These are phyloP conservation scores for Lepidopterella palustris DNA, from an alignment of 495 filamentous ascomycete species.

Conservation along the genomic window DNA sequence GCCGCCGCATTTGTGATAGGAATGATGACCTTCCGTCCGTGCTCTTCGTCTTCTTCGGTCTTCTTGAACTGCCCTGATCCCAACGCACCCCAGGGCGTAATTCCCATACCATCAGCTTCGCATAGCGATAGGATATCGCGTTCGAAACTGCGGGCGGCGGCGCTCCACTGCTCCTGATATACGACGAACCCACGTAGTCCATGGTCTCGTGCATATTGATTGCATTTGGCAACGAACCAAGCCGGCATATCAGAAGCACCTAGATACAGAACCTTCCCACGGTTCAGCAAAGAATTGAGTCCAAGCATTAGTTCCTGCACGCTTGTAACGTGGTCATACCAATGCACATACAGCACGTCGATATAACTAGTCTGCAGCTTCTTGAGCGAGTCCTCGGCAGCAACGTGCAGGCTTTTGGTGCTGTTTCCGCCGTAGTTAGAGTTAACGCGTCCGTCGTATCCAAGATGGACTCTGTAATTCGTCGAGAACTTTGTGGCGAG, in stretches of 20 bases:
- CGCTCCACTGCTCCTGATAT: slow-evolving; percentile 61
- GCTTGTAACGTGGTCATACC: slow-evolving; percentile 36
- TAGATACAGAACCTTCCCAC: slow-evolving; percentile 38
- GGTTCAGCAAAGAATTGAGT: slow-evolving; percentile 32
- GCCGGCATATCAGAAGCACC: slow-evolving; percentile 38
- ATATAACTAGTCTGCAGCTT: slow-evolving; percentile 61
- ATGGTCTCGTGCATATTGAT: slow-evolving; percentile 31
- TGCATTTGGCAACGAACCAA: slow-evolving; percentile 36
- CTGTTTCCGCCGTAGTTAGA: slow-evolving; percentile 39
- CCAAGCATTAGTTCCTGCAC: slow-evolving; percentile 38
- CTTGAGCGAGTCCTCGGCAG: slow-evolving; percentile 48
- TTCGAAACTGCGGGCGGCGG: slow-evolving; percentile 41
- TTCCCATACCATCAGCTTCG: slow-evolving; percentile 31
- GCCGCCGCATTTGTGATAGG: neutral
- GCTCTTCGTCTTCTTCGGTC: slow-evolving; percentile 10
- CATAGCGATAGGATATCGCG: slow-evolving; percentile 51
- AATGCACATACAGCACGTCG: slow-evolving; percentile 47
- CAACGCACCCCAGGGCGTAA: slow-evolving; percentile 36
- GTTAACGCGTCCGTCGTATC: neutral
- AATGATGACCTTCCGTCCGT: slow-evolving; percentile 18
- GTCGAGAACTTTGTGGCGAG: slow-evolving; percentile 64
- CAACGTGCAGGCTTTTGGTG: slow-evolving; percentile 47
- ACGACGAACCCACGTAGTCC: slow-evolving; percentile 56
- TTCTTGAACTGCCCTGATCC: slow-evolving; percentile 35
- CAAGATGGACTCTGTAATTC: slow-evolving; percentile 4